Percentiles rank a stretch among this genome's conserved stretches.
Evolutionary conservation across 805 yeast genomes (phyloP).

Genomic region (Saccharomycodes ludwigii): DNA sequence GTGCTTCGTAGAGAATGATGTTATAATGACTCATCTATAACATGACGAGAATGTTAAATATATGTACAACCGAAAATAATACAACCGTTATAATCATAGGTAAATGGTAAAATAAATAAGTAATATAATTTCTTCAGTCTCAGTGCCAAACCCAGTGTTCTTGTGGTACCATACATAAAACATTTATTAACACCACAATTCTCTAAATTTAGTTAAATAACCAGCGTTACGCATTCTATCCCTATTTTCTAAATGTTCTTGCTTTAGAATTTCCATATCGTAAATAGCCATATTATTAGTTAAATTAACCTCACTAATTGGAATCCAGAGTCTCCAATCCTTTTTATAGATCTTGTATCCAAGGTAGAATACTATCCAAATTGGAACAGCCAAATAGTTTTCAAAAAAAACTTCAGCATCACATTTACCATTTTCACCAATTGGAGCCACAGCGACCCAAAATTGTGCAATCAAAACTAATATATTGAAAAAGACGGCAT

Average conservation of each 20-base stretch:
- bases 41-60: no score
- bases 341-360: conserved; percentile 36
- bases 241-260: conserved; percentile 28
- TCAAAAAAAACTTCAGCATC: conserved; percentile 35
- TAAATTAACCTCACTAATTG: conserved; percentile 28
- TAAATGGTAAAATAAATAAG: no score
- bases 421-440: conserved; percentile 25
- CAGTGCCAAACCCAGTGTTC: no score
- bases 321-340: conserved; percentile 22
- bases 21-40: no score
- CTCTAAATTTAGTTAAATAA: conserved; percentile 2
- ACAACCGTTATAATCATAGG: no score
- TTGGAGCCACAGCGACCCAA: conserved; percentile 52
- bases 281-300: conserved; percentile 11
- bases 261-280: conserved; percentile 28
- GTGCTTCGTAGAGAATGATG: no score
- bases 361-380: conserved; percentile 30
- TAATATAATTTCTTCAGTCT: no score
- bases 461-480: conserved; percentile 45
- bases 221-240: conserved; percentile 12
- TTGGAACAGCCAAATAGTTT: conserved; percentile 36
- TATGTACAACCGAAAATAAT: no score
- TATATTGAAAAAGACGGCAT: conserved; percentile 35
- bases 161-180: no score
- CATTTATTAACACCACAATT: conserved; percentile 10